phyloP scores from a whole-genome alignment of 345 rosid genomes.

The Euphorbia lathyris region DNA sequence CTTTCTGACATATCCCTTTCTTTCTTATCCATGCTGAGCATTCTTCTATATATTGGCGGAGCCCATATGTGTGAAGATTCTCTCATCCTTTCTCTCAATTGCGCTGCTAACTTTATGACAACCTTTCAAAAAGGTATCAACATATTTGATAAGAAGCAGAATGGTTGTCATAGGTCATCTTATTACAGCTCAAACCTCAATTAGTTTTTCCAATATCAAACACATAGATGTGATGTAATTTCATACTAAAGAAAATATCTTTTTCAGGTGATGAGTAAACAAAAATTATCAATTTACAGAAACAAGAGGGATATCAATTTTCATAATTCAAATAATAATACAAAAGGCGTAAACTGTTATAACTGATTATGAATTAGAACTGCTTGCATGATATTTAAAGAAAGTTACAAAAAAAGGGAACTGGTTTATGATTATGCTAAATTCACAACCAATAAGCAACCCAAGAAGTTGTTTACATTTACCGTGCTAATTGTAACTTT shows the following conservation, averaged over 20 bases:
- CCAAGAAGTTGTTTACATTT: background rate
- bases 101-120: conserved; percentile 39
- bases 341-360: background rate
- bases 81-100: conserved; percentile 43
- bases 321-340: background rate
- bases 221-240: background rate
- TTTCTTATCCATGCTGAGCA: conserved; percentile 52
- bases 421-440: background rate
- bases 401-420: background rate
- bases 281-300: background rate
- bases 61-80: conserved; percentile 50
- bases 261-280: background rate
- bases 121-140: conserved; percentile 35
- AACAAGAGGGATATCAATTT: background rate
- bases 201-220: background rate
- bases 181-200: background rate
- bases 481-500: too few relatives aligned
- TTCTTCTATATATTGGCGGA: conserved; percentile 52
- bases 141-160: background rate
- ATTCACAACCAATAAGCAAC: background rate
- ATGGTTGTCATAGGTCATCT: background rate
- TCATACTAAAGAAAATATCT: background rate
- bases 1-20: conserved; percentile 53
- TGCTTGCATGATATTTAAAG: background rate
- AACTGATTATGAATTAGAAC: background rate